Percentiles rank a stretch among this genome's conserved stretches.
Conservation (phyloP, 371 early-diverging fungal genomes). For the Batkoa obscura region DNA sequence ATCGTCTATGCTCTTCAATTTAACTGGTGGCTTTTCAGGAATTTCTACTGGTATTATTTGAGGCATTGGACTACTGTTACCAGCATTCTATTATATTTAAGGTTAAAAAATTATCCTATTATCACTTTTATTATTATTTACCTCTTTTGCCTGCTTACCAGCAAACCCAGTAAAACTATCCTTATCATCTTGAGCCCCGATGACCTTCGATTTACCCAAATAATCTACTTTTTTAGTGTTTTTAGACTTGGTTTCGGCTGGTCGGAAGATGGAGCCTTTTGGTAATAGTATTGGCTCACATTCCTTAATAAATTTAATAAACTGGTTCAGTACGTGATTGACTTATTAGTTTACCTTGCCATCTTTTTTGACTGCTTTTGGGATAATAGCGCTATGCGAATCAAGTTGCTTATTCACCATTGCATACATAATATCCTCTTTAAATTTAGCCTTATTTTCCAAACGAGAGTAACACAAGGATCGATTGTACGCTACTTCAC, state of each 20-base stretch:
- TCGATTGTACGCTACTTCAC: conserved; percentile 78
- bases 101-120: too few relatives aligned
- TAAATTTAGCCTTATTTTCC: conserved; percentile 48
- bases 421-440: conserved; percentile 57
- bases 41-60: too few relatives aligned
- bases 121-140: too few relatives aligned
- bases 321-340: not conserved
- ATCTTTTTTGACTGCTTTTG: conserved; percentile 31
- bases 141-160: not conserved
- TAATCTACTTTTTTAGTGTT: conserved; percentile 59
- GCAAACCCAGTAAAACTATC: not conserved
- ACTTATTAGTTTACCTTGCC: not conserved
- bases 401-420: conserved; percentile 31
- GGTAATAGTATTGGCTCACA: conserved; percentile 58
- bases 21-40: too few relatives aligned
- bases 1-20: too few relatives aligned
- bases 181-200: conserved; percentile 10
- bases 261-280: conserved; percentile 57
- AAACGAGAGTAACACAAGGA: conserved; percentile 64
- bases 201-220: conserved; percentile 53
- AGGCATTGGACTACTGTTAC: too few relatives aligned
- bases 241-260: conserved; percentile 58
- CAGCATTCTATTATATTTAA: too few relatives aligned
- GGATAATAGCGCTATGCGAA: conserved; percentile 49
- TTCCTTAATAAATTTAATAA: conserved; percentile 12